These are phyloP conservation scores for Aspergillus eucalypticola DNA, from an alignment of 2,329 filamentous ascomycete species.

Conservation along the genomic window DNA sequence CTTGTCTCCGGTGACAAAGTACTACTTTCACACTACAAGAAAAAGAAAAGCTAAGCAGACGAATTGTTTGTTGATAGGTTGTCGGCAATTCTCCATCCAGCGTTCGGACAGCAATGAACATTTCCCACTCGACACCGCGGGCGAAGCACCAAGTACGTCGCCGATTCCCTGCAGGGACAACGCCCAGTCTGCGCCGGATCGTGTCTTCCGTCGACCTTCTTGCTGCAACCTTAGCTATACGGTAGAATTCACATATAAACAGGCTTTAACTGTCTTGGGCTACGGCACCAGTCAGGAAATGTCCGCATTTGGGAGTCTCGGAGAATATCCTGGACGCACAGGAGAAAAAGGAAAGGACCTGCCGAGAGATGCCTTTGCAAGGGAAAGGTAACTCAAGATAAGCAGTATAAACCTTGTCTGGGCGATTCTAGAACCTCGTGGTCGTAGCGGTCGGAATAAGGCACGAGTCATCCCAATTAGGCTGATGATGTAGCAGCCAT, in stretches of 20 bases:
- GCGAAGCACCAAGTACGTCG: conserved; percentile 1
- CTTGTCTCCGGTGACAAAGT: not conserved
- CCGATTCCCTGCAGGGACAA: conserved; percentile 4
- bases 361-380: not conserved
- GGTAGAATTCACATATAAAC: not conserved
- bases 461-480: not conserved
- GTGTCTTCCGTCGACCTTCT: not conserved
- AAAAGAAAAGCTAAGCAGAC: not conserved
- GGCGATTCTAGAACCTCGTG: conserved; percentile 6
- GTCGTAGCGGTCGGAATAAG: conserved; percentile 7
- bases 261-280: not conserved
- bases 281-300: not conserved
- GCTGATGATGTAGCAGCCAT: not conserved
- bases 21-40: not conserved
- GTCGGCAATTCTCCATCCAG: not conserved
- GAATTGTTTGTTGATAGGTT: not conserved
- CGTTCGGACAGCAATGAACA: not conserved
- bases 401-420: not conserved
- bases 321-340: conserved; percentile 11
- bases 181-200: conserved; percentile 1
- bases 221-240: not conserved
- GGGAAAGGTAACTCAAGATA: not conserved
- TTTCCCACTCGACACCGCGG: not conserved
- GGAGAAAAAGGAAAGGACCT: not conserved
- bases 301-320: conserved; percentile 5